Conservation (phyloP, 441 rosid species). For the Breynia disticha region DNA sequence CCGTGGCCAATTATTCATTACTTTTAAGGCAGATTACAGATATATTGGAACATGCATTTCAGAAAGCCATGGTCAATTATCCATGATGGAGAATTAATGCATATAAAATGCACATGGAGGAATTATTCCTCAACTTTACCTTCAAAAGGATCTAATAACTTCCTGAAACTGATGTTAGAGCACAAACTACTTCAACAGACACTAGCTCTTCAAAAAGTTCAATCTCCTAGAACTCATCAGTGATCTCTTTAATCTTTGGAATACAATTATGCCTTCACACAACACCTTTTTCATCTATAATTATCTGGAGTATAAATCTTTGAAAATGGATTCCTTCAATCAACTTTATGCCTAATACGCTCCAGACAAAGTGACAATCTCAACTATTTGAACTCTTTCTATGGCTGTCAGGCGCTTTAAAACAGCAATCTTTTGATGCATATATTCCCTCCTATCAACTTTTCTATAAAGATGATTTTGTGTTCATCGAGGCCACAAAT, state of each 20-base stretch:
- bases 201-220: slow-evolving; percentile 17
- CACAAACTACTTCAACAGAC: slow-evolving; percentile 5
- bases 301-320: slow-evolving; percentile 23
- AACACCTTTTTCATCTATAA: slow-evolving; percentile 9
- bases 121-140: slow-evolving; percentile 15
- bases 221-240: slow-evolving; percentile 20
- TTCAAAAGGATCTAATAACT: slow-evolving; percentile 13
- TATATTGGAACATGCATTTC: neutral
- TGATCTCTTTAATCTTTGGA: slow-evolving; percentile 17
- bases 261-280: slow-evolving; percentile 21
- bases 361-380: slow-evolving; percentile 23
- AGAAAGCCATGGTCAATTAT: too few species aligned
- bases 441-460: slow-evolving; percentile 43
- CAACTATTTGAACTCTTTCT: slow-evolving; percentile 29
- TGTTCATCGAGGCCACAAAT: slow-evolving; percentile 24
- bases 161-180: neutral
- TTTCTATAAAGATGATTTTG: slow-evolving; percentile 40
- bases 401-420: slow-evolving; percentile 37
- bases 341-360: slow-evolving; percentile 27
- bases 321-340: slow-evolving; percentile 33
- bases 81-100: neutral
- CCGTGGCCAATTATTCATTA: too few species aligned
- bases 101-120: slow-evolving; percentile 12
- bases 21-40: neutral
- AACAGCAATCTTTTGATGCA: slow-evolving; percentile 33